Conservation (phyloP, 1,284 basidiomycete species). For the Tylopilus orsonianus region DNA sequence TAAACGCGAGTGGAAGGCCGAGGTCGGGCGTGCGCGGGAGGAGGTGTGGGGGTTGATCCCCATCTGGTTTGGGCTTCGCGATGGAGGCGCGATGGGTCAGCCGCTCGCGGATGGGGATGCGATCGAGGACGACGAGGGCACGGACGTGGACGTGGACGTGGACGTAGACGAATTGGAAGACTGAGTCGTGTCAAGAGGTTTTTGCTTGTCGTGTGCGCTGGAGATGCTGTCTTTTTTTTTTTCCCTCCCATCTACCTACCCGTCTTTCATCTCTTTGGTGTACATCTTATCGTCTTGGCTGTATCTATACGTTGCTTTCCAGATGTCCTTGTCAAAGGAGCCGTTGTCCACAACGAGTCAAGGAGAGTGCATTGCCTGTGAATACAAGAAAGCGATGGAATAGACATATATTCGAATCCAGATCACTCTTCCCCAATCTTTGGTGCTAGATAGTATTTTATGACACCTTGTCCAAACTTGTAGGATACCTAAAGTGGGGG, state of each 20-base stretch:
- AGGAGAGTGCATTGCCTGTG: slow-evolving; percentile 1
- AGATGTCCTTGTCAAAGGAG: not conserved
- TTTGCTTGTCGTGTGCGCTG: slow-evolving; percentile 5
- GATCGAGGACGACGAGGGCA: slow-evolving; percentile 10
- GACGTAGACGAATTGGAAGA: slow-evolving; percentile 18
- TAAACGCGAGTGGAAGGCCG: slow-evolving; percentile 56
- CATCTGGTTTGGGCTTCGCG: slow-evolving; percentile 59
- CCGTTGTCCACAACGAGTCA: not conserved
- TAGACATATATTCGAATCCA: slow-evolving; percentile 3
- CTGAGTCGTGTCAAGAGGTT: slow-evolving; percentile 3
- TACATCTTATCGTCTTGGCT: slow-evolving; percentile 15
- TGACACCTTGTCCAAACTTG: slow-evolving; percentile 79
- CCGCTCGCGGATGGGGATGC: slow-evolving; percentile 2
- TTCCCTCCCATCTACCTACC: slow-evolving; percentile 1
- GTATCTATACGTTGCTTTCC: slow-evolving; percentile 19
- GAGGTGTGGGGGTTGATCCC: slow-evolving; percentile 66
- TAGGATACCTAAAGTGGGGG: slow-evolving; percentile 69
- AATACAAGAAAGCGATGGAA: slow-evolving; percentile 21
- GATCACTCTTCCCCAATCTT: slow-evolving; percentile 81
- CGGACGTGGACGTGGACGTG: slow-evolving; percentile 11
- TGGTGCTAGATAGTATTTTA: slow-evolving; percentile 86
- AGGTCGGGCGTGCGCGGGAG: slow-evolving; percentile 52
- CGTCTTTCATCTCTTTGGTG: slow-evolving; percentile 1
- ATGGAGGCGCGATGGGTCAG: slow-evolving; percentile 9
- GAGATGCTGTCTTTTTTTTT: slow-evolving; percentile 25